Evolutionary conservation across 2,329 filamentous ascomycete genomes (phyloP), one percentile per base, ranked within the genome.

Genomic region (Coniella lustricola): DNA sequence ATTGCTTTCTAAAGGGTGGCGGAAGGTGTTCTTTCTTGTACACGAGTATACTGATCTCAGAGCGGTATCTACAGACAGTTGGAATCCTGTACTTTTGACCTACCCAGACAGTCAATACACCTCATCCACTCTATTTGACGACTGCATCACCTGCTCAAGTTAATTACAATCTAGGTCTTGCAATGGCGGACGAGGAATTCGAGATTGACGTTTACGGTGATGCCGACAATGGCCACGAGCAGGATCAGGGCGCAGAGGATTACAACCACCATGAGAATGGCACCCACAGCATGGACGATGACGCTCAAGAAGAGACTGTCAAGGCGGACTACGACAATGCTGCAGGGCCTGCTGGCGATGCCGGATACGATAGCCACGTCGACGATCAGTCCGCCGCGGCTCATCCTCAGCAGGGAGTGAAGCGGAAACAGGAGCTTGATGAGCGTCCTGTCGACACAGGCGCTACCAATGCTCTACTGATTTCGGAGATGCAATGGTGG

Each of bases 401-500:
- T 21, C 34, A 29, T 3, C 69, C 70, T 35, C 70, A 72, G 48
- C 75, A 82, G 56, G 79, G 79, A 10, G 70, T 74, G 7, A 84
- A 84, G 67, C 71, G 79, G 49, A 83, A 82, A 63, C 73, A 75
- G 46, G 75, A 72, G 9, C 76, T 77, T 3, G 79, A 81, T 51
- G 76, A 80, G 22, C 63, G 79, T 20, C 74, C 76, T 3, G 71
- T 82, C 43, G 81, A 84, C 53, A 72, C 76, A 2, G 71, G 71
- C 48, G 79, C 80, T 2, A 83, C 79, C 1, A 74, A 82, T 20
- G 90, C 90, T 0, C 69, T 97, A 25, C 81, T 95, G 64, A 80
- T 97, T 46, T 90, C 88, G 3, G 93, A 97, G 43, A 73, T 98
- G 9, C 86, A 87, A 65, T 98, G 93, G 93, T 97, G 91, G 91